Percentiles rank a stretch among this genome's conserved stretches.
Conservation (phyloP, 768 basidiomycete genomes). For the Rhodotorula graminis region DNA sequence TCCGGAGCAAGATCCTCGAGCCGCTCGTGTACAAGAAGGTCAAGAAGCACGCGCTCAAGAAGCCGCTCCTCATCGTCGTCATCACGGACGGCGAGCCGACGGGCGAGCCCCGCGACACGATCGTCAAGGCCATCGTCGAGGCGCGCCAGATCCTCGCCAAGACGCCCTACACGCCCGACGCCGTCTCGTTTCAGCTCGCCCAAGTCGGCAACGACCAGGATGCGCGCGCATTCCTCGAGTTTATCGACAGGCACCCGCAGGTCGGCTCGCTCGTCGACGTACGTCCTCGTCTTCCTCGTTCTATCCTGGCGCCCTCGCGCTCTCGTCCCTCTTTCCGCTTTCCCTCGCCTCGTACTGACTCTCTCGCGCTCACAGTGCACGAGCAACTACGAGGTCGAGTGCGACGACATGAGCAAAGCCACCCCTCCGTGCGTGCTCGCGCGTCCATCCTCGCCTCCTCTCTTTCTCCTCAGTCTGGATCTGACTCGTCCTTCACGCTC, state of each 20-base stretch:
- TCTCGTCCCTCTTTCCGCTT: not conserved
- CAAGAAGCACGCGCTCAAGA: constrained; percentile 44
- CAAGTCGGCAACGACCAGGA: constrained; percentile 42
- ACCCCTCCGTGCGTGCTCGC: constrained; percentile 16
- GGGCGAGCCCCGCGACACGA: constrained; percentile 45
- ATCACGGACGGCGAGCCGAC: constrained; percentile 40
- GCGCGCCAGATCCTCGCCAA: constrained; percentile 9
- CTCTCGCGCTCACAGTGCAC: not conserved
- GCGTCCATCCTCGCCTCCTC: no score
- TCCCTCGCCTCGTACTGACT: not conserved
- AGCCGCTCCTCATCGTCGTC: constrained; percentile 49
- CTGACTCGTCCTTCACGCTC: not conserved
- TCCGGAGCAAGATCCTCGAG: not conserved
- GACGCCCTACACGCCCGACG: constrained; percentile 44
- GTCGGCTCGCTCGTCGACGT: constrained; percentile 49
- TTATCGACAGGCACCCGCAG: constrained; percentile 47
- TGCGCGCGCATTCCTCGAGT: constrained; percentile 47
- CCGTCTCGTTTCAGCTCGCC: constrained; percentile 45
- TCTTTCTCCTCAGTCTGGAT: accelerated
- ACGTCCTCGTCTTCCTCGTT: constrained; percentile 28
- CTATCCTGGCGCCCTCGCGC: no score
- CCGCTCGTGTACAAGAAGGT: constrained; percentile 48
- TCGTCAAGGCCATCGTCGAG: constrained; percentile 41
- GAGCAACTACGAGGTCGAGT: constrained; percentile 27
- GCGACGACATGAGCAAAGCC: constrained; percentile 9